A percentile compares a stretch with the other conserved stretches of the same genome.
These are phyloP conservation scores for Lipomyces orientalis DNA, from an alignment of 805 yeast genomes.

Conservation along the genomic window DNA sequence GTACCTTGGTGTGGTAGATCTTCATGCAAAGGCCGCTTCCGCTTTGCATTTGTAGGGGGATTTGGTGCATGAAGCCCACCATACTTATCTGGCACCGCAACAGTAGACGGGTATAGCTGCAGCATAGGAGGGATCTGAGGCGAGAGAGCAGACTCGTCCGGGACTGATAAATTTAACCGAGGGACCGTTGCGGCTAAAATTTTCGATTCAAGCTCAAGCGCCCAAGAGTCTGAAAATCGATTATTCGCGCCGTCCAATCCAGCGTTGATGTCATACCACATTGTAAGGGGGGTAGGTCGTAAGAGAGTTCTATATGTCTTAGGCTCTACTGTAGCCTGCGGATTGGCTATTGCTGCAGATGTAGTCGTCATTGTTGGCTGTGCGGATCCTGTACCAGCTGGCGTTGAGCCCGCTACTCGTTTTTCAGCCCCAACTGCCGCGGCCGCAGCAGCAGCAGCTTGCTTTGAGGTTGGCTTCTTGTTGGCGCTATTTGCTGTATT, in stretches of 20 bases:
- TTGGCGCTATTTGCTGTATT: neutral
- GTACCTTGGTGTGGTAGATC: constrained; percentile 71
- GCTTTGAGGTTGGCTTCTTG: neutral
- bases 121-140: neutral
- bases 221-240: constrained; percentile 76
- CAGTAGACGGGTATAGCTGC: constrained; percentile 11
- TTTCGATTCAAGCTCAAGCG: constrained; percentile 87
- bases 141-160: constrained; percentile 50
- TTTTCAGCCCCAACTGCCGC: neutral
- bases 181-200: constrained; percentile 78
- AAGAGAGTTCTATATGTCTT: constrained; percentile 77
- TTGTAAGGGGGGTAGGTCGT: constrained; percentile 77
- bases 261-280: constrained; percentile 72
- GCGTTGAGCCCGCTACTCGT: neutral
- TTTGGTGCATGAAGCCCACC: constrained; percentile 40
- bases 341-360: constrained; percentile 14
- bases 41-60: constrained; percentile 46
- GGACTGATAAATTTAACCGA: constrained; percentile 74
- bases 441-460: neutral
- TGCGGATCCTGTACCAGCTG: constrained; percentile 5
- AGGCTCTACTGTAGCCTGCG: constrained; percentile 53
- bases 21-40: constrained; percentile 61
- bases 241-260: constrained; percentile 78
- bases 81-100: constrained; percentile 13
- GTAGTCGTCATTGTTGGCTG: neutral